A percentile compares a stretch with the other conserved stretches of the same genome.
phyloP scores from a whole-genome alignment of 2,329 filamentous ascomycete species.

The Mycosphaerella sp. region DNA sequence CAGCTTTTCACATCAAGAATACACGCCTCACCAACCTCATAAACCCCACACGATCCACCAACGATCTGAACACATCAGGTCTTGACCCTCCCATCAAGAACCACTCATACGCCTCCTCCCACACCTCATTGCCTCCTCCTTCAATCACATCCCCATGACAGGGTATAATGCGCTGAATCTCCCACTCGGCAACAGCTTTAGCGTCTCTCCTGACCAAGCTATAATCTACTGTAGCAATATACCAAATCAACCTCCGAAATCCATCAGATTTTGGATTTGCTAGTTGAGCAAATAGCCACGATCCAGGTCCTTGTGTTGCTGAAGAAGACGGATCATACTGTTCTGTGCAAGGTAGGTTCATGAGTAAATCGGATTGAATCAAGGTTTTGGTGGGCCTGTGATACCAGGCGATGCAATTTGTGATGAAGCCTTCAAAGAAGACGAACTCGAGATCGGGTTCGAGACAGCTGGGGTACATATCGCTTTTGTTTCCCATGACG shows the following conservation, averaged over 20 bases:
- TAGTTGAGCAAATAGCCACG: constrained; percentile 7
- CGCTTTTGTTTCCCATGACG: constrained; percentile 1
- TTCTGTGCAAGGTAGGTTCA: constrained; percentile 15
- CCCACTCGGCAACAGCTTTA: constrained; percentile 13
- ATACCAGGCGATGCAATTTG: constrained; percentile 16
- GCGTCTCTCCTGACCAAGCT: constrained; percentile 11
- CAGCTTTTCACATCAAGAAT: constrained; percentile 10
- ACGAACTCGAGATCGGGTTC: not conserved
- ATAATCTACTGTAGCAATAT: constrained; percentile 14
- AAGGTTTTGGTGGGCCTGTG: constrained; percentile 15
- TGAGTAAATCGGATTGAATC: constrained; percentile 12
- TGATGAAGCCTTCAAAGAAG: constrained; percentile 18
- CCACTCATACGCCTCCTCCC: constrained; percentile 14
- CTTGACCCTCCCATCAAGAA: constrained; percentile 5
- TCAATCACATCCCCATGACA: constrained; percentile 17
- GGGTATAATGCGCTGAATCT: constrained; percentile 10
- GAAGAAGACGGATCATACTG: constrained; percentile 7
- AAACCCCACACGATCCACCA: constrained; percentile 9
- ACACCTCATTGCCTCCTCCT: constrained; percentile 6
- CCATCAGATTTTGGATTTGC: constrained; percentile 11
- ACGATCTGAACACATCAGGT: constrained; percentile 1
- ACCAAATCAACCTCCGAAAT: constrained; percentile 15
- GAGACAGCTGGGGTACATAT: too few species aligned
- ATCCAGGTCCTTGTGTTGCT: constrained; percentile 4
- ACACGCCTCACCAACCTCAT: constrained; percentile 10